phyloP scores from a whole-genome alignment of 768 basidiomycete species.

The Suillus americanus region DNA sequence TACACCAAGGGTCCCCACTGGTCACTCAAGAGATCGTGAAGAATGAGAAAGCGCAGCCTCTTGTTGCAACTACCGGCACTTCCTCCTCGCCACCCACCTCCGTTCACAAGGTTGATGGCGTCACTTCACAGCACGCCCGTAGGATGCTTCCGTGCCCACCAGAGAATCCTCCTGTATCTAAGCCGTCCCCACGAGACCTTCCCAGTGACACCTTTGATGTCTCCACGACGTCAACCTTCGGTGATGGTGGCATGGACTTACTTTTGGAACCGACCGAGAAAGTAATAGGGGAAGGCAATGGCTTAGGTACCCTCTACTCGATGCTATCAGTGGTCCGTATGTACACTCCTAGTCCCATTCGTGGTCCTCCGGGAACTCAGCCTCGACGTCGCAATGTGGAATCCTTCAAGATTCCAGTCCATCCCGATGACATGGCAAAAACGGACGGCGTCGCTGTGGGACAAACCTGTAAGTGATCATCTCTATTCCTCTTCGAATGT shows the following conservation, averaged over 20 bases:
- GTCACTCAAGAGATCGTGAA: neutral
- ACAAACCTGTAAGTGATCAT: neutral
- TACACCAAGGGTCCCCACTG: neutral
- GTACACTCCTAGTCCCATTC: neutral
- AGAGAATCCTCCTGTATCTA: neutral
- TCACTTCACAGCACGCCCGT: neutral
- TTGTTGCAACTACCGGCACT: neutral
- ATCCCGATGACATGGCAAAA: neutral
- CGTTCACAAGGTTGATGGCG: neutral
- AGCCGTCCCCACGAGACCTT: neutral
- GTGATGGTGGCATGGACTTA: neutral
- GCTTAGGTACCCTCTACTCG: neutral
- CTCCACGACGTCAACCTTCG: neutral
- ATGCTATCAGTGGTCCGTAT: neutral
- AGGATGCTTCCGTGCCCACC: neutral
- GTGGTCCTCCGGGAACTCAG: neutral
- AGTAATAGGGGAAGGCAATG: neutral
- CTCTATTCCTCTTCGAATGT: neutral
- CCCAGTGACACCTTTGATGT: neutral
- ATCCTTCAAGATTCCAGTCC: neutral
- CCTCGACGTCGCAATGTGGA: conserved; percentile 1
- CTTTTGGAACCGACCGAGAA: neutral
- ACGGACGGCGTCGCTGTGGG: neutral
- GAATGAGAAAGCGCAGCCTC: neutral
- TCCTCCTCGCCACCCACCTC: neutral